Base-by-base conservation (phyloP, 495 filamentous ascomycete genomes). In the Aspergillus conjunctus region DNA sequence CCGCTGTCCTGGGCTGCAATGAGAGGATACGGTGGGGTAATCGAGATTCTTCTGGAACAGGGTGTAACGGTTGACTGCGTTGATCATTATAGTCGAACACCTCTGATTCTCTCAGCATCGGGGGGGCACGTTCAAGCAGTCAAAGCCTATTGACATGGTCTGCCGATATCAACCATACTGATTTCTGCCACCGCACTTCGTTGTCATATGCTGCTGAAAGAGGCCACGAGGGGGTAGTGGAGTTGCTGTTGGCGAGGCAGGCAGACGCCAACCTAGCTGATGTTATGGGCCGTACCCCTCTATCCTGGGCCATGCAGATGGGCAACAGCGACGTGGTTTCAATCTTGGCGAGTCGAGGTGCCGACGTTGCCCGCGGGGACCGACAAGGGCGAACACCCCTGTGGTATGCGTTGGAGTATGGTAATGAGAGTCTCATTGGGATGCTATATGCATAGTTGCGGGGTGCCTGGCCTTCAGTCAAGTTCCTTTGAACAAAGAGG, bases 401-500 rank as follows among this genome's bases (percentile, higher is more conserved):
- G 54, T 45, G 33, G 18, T 56, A 39, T 3, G 69, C 67, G 14
- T 44, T 57, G 9, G 33, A 46, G 1, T 30, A 34, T 0, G 66
- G 63, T 1, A 44, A 66, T 44, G 54, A 61, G 6, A 1, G 5
- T 10, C 1, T 20, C 6, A 54, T 54, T 31, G 8, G 14, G 33
- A 37, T n/a, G n/a, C n/a, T n/a, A n/a, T n/a, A n/a, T n/a, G n/a
- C n/a, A n/a, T n/a, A n/a, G n/a, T n/a, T n/a, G n/a, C n/a, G n/a
- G n/a, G n/a, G n/a, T n/a, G n/a, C n/a, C n/a, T n/a, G n/a, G n/a
- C n/a, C n/a, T n/a, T n/a, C n/a, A n/a, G n/a, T n/a, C n/a, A n/a
- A n/a, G n/a, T n/a, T n/a, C n/a, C n/a, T n/a, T n/a, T n/a, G n/a
- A n/a, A n/a, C n/a, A n/a, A n/a, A n/a, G n/a, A n/a, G n/a, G n/a